A percentile compares a stretch with the other conserved stretches of the same genome.
These are phyloP conservation scores for Casuarina glauca DNA, from an alignment of 306 rosid genomes.

Conservation along the genomic window DNA sequence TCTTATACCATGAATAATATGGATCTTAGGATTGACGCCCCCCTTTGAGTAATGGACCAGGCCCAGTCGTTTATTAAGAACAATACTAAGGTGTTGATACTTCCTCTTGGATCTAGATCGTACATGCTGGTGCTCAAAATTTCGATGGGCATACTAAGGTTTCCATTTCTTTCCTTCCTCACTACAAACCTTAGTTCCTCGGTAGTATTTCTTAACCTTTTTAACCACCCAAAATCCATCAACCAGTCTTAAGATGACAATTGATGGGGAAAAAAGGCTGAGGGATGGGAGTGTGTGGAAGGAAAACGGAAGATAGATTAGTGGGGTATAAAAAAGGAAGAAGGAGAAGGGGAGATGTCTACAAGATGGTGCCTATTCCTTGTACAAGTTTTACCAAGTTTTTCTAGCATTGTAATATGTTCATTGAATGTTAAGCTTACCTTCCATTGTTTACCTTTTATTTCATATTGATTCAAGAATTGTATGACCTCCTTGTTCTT, in stretches of 20 bases:
- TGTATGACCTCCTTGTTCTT: neutral
- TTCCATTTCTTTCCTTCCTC: neutral
- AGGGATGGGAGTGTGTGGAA: neutral
- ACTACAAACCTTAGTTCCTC: neutral
- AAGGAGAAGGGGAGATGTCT: neutral
- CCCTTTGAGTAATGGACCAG: neutral
- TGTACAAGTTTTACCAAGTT: neutral
- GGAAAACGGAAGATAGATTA: neutral
- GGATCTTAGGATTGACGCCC: no score
- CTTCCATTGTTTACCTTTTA: neutral
- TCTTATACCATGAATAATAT: neutral
- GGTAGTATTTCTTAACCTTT: neutral
- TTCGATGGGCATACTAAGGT: slow-evolving; percentile 20
- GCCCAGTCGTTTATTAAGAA: neutral
- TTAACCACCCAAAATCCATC: neutral
- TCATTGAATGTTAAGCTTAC: neutral
- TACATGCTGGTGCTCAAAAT: slow-evolving; percentile 19
- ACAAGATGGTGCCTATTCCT: neutral
- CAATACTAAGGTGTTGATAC: slow-evolving; percentile 10
- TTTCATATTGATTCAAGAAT: neutral
- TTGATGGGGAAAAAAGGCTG: neutral
- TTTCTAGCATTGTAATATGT: neutral
- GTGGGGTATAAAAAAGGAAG: neutral
- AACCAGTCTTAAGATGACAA: neutral
- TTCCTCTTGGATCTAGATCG: slow-evolving; percentile 19